These are phyloP conservation scores for Magnusiomyces ingens DNA, from an alignment of 1,139 yeast species.

Conservation along the genomic window DNA sequence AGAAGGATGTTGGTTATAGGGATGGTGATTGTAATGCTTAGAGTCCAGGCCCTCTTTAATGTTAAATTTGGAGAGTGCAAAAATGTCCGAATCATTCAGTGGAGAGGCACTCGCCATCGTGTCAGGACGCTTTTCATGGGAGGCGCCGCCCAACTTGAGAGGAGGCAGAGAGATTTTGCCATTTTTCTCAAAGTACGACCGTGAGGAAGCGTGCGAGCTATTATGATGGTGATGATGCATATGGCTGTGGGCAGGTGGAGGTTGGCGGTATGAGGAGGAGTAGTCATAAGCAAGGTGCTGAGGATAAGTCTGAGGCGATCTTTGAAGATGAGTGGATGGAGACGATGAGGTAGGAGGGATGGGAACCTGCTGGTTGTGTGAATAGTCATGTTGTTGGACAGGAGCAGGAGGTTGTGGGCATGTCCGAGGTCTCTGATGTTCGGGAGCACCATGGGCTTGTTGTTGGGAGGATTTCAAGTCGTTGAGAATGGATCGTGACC, in stretches of 20 bases:
- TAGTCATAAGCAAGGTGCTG: not conserved
- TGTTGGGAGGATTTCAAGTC: not conserved
- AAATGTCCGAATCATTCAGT: slow-evolving; percentile 10
- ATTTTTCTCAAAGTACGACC: slow-evolving; percentile 1
- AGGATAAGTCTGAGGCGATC: not conserved
- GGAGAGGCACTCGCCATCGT: not conserved
- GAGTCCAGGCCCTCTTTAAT: slow-evolving; percentile 10
- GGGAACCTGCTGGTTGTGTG: not conserved
- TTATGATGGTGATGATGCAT: too few species aligned
- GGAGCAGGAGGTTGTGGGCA: too few species aligned
- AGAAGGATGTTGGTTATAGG: not conserved
- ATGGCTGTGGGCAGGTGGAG: too few species aligned
- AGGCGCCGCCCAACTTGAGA: not conserved
- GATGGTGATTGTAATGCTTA: not conserved
- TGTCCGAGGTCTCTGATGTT: not conserved
- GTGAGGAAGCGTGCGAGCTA: too few species aligned
- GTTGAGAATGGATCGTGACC: slow-evolving; percentile 4
- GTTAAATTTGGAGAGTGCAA: slow-evolving; percentile 11
- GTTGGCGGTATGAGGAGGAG: not conserved
- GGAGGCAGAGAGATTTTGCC: slow-evolving; percentile 13
- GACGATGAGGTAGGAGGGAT: not conserved
- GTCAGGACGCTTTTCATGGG: not conserved
- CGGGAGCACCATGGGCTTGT: not conserved
- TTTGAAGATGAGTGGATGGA: not conserved
- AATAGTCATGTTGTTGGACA: too few species aligned